phyloP scores from a whole-genome alignment of 106 monocot genomes.

The Platanthera guangdongensis region DNA sequence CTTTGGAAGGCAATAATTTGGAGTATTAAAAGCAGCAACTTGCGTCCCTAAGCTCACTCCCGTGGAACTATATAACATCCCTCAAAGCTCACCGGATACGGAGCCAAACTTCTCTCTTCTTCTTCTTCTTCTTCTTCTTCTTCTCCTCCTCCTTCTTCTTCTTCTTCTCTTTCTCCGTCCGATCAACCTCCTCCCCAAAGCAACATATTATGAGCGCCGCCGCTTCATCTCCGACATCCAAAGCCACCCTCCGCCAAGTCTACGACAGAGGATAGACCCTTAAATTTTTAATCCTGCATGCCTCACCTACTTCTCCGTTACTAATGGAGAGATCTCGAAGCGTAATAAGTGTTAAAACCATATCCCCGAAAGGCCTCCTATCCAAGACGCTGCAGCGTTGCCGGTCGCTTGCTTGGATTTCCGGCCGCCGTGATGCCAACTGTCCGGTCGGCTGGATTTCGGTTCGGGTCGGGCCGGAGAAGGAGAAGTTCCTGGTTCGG shows the following conservation, averaged over 20 bases:
- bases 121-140: neutral
- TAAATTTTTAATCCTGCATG: too few species aligned
- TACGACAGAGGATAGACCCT: conserved; percentile 2
- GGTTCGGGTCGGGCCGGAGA: conserved; percentile 45
- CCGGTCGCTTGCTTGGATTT: neutral
- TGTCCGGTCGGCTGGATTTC: conserved; percentile 37
- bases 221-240: neutral
- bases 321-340: neutral
- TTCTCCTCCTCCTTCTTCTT: neutral
- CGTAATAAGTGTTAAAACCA: neutral
- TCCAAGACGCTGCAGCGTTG: neutral
- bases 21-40: too few species aligned
- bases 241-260: conserved; percentile 1
- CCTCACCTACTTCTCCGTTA: too few species aligned
- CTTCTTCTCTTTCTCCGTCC: neutral
- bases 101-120: neutral
- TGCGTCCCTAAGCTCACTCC: too few species aligned
- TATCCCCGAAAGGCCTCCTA: neutral
- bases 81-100: too few species aligned
- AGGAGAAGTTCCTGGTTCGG: conserved; percentile 45
- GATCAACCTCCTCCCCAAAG: neutral
- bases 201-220: neutral
- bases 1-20: too few species aligned
- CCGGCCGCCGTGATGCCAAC: neutral
- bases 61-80: too few species aligned